Conservation (phyloP, 1,139 yeast species). For the Entelexis sorbosivorans region DNA sequence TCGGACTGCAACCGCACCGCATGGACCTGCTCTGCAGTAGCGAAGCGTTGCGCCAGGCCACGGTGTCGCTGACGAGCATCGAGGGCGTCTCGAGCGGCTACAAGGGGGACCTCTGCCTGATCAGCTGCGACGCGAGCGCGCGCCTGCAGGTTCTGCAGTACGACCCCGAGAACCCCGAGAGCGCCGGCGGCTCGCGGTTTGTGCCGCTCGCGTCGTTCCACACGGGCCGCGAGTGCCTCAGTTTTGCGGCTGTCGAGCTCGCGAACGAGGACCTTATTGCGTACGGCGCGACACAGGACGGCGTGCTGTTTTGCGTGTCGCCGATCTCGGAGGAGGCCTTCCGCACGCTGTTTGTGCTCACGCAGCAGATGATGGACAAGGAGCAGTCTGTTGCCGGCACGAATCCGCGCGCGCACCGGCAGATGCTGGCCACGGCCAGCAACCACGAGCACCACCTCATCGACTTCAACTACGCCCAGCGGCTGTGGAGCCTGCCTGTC, state of each 20-base stretch:
- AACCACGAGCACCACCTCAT: constrained; percentile 16
- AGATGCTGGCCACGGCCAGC: constrained; percentile 13
- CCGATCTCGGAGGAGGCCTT: constrained; percentile 69
- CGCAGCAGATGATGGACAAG: constrained; percentile 75
- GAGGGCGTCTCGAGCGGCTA: constrained; percentile 64
- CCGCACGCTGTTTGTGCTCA: constrained; percentile 71
- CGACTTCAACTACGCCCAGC: constrained; percentile 19
- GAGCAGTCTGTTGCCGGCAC: constrained; percentile 66
- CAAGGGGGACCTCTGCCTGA: constrained; percentile 45
- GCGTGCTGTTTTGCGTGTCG: constrained; percentile 60
- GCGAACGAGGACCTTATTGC: constrained; percentile 26
- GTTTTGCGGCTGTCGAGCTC: constrained; percentile 42
- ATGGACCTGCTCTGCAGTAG: constrained; percentile 74
- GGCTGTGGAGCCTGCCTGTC: constrained; percentile 20
- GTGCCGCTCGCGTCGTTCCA: constrained; percentile 63
- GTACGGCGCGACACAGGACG: constrained; percentile 68
- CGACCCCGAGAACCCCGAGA: constrained; percentile 83
- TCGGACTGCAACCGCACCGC: constrained; percentile 85
- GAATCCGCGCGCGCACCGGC: constrained; percentile 46
- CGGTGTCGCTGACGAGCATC: constrained; percentile 22
- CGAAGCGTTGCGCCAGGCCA: constrained; percentile 25
- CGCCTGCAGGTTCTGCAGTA: constrained; percentile 69
- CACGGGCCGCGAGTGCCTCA: constrained; percentile 54
- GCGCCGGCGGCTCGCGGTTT: constrained; percentile 69
- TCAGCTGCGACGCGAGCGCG: constrained; percentile 60